Conservation (phyloP, 257 asterid species). For the Verbascum thapsus region DNA sequence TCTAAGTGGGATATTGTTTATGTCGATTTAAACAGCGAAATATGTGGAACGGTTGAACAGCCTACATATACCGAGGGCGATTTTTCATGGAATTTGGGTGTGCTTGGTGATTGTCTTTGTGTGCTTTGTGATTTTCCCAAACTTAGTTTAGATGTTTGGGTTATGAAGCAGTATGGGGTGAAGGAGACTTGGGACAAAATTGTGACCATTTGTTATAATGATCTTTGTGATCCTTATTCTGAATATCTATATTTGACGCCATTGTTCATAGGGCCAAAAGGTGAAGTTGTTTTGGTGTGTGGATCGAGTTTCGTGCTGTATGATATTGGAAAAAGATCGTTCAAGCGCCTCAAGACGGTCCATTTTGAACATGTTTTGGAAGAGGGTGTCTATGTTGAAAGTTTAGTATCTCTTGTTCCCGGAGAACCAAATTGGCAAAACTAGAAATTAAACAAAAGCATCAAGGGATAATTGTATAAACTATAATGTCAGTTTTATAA, state of each 20-base stretch:
- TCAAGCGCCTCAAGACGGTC: slow-evolving; percentile 20
- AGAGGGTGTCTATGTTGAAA: too few species aligned
- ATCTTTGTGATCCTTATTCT: slow-evolving; percentile 28
- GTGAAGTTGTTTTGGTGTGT: slow-evolving; percentile 35
- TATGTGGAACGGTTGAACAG: slow-evolving; percentile 26
- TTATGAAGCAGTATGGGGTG: slow-evolving; percentile 43
- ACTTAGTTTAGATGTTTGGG: slow-evolving; percentile 43
- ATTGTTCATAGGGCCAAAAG: slow-evolving; percentile 30
- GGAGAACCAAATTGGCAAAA: too few species aligned
- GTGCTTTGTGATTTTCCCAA: slow-evolving; percentile 34
- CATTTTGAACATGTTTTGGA: too few species aligned
- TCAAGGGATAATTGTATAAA: too few species aligned
- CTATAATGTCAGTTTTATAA: too few species aligned
- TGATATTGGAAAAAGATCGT: slow-evolving; percentile 21
- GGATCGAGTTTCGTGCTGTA: slow-evolving; percentile 33
- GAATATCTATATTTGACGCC: slow-evolving; percentile 29
- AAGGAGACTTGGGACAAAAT: slow-evolving; percentile 44
- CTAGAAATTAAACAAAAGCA: too few species aligned
- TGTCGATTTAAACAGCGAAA: slow-evolving; percentile 30
- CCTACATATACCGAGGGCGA: slow-evolving; percentile 27
- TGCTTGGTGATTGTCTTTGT: slow-evolving; percentile 35
- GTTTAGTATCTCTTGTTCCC: too few species aligned
- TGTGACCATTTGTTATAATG: slow-evolving; percentile 35
- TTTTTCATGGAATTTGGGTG: slow-evolving; percentile 30
- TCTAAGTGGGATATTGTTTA: slow-evolving; percentile 39